phyloP scores from a whole-genome alignment of 164 flowering plant genomes.

The Buxus sempervirens region DNA sequence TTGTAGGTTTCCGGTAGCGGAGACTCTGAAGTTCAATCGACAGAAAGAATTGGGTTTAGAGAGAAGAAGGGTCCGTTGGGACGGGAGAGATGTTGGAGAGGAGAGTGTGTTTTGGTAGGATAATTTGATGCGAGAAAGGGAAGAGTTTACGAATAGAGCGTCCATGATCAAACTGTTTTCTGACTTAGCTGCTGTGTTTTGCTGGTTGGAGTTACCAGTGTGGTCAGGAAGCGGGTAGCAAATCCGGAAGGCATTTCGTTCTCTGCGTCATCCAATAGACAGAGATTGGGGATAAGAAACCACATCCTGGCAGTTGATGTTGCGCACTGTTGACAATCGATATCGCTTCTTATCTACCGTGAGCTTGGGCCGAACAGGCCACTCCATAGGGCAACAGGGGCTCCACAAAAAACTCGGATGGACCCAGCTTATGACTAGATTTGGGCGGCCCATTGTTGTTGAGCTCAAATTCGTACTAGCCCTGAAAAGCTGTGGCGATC shows the following conservation, averaged over 20 bases:
- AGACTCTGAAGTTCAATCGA: slow-evolving; percentile 13
- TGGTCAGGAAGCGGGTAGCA: too few relatives aligned
- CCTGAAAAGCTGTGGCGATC: too few relatives aligned
- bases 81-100: slow-evolving; percentile 11
- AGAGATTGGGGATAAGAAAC: slow-evolving; percentile 26
- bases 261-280: neutral
- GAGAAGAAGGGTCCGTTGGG: slow-evolving; percentile 1
- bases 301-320: slow-evolving; percentile 23
- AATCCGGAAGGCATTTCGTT: neutral
- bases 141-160: slow-evolving; percentile 40
- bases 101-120: slow-evolving; percentile 16
- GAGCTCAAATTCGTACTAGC: too few relatives aligned
- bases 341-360: neutral
- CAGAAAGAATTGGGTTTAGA: slow-evolving; percentile 10
- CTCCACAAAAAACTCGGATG: neutral
- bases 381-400: neutral
- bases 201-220: too few relatives aligned
- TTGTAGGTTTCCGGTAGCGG: slow-evolving; percentile 21
- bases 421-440: neutral
- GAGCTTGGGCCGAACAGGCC: neutral
- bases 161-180: slow-evolving; percentile 26
- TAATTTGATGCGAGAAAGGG: slow-evolving; percentile 52
- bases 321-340: too few relatives aligned
- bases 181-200: neutral
- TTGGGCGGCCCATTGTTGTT: too few relatives aligned